Evolutionary conservation across 1,284 basidiomycete genomes (phyloP), one percentile per base, ranked within the genome.

Genomic region (Cutaneotrichosporon sp.): DNA sequence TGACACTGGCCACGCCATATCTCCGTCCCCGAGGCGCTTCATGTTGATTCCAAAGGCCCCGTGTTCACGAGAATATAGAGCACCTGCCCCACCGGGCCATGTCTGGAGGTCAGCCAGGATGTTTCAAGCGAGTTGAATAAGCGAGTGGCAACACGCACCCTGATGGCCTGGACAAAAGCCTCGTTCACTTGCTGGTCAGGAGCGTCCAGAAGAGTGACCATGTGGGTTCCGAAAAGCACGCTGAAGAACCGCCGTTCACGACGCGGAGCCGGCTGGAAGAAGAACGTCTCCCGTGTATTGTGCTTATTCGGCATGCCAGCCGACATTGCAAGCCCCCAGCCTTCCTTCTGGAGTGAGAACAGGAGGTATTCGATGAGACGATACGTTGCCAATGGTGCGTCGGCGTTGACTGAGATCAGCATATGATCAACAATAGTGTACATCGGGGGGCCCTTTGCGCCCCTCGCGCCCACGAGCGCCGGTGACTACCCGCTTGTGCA

Each of bases 311-410:
- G 47, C 37, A 49, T 38, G 10, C 39, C 47, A 22, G 37, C 38
- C 3, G 47, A 32, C 12, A 39, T 16, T n/a, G 37, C 31, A 19
- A 49, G 37, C 20, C 39, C 27, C 47, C 47, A 49, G 5, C 47
- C 47, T 10, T 41, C 47, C 20, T 41, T 39, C 12, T 37, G 41
- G 24, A 49, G 47, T 20, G 47, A 49, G 31, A 49, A 49, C 16
- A 49, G 47, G 35, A 49, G 27, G 47, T 38, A 49, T 29, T 49
- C 47, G 47, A 49, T 39, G 38, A 49, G 31, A 16, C 47, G 37
- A n/a, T 16, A 16, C 27, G 47, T 41, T n/a, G 38, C 38, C 1
- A 41, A 24, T 16, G 38, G 38, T 25, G 38, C 24, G 5, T 26
- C 38, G 11, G 24, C 24, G 11, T 16, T 12, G 22, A 22, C 38